These are phyloP conservation scores for Diutina rugosa DNA, from an alignment of 1,139 yeast genomes.

Conservation along the genomic window DNA sequence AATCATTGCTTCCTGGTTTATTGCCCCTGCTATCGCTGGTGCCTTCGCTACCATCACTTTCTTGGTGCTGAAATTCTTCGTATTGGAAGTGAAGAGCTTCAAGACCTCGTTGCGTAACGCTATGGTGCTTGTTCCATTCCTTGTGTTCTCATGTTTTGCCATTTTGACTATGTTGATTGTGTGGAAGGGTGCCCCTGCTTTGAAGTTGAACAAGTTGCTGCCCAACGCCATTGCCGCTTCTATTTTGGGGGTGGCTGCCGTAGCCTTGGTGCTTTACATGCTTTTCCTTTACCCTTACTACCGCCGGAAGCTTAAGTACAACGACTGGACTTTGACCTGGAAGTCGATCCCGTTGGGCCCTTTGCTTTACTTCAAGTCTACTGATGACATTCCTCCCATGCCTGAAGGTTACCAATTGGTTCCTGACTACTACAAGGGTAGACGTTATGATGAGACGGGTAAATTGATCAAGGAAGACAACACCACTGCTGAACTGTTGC, in stretches of 20 bases:
- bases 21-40: slow-evolving; percentile 69
- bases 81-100: slow-evolving; percentile 43
- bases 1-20: slow-evolving; percentile 71
- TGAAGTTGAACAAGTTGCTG: slow-evolving; percentile 40
- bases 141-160: slow-evolving; percentile 49
- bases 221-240: slow-evolving; percentile 40
- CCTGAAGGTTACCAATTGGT: slow-evolving; percentile 45
- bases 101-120: slow-evolving; percentile 37
- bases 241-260: slow-evolving; percentile 51
- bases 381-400: slow-evolving; percentile 51
- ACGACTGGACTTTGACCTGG: slow-evolving; percentile 59
- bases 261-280: slow-evolving; percentile 37
- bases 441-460: slow-evolving; percentile 24
- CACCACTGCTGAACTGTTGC: slow-evolving; percentile 7
- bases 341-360: slow-evolving; percentile 51
- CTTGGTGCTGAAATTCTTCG: slow-evolving; percentile 43
- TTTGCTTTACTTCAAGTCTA: slow-evolving; percentile 37
- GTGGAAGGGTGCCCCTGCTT: slow-evolving; percentile 67
- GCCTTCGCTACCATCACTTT: slow-evolving; percentile 45
- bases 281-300: slow-evolving; percentile 50
- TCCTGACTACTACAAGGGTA: slow-evolving; percentile 55
- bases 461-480: slow-evolving; percentile 5
- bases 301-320: slow-evolving; percentile 43
- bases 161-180: slow-evolving; percentile 49
- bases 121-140: slow-evolving; percentile 42